Conservation (phyloP, 2,329 filamentous ascomycete genomes). For the Sphaerulina populicola region DNA sequence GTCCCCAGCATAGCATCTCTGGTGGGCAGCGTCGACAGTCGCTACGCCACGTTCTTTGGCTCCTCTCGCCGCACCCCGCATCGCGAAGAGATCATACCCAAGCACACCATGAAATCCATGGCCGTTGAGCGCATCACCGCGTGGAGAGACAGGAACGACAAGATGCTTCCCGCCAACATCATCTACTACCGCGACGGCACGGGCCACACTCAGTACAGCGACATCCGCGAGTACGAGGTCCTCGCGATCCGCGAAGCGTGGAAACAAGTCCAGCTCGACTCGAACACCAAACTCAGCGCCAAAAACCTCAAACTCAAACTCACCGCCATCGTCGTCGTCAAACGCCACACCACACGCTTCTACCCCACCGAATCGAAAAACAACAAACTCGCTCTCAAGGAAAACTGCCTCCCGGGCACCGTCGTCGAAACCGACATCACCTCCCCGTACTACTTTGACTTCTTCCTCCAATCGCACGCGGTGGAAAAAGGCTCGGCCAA, state of each 20-base stretch:
- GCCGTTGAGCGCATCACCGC: constrained; percentile 23
- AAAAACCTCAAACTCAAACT: not conserved
- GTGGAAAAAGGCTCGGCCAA: constrained; percentile 29
- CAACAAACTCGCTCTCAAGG: constrained; percentile 13
- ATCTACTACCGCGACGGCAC: constrained; percentile 35
- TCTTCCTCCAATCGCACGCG: constrained; percentile 33
- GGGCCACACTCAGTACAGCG: constrained; percentile 29
- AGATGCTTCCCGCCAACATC: constrained; percentile 26
- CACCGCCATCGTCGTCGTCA: constrained; percentile 31
- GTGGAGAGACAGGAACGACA: constrained; percentile 23
- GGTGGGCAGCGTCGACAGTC: constrained; percentile 34
- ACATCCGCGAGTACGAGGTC: constrained; percentile 5
- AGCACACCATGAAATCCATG: constrained; percentile 26
- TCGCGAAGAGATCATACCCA: constrained; percentile 25
- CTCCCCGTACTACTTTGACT: constrained; percentile 19
- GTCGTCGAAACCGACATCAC: constrained; percentile 4
- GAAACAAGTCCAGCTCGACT: too few species aligned
- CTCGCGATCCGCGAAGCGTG: not conserved
- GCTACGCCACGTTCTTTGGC: constrained; percentile 31
- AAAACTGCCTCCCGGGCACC: not conserved
- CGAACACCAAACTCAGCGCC: not conserved
- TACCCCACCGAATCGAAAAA: constrained; percentile 13
- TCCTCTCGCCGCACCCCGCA: constrained; percentile 32
- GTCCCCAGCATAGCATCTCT: constrained; percentile 37
- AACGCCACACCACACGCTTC: constrained; percentile 39